Conservation (phyloP, 2,329 filamentous ascomycete genomes). For the Penicillium sp. region DNA sequence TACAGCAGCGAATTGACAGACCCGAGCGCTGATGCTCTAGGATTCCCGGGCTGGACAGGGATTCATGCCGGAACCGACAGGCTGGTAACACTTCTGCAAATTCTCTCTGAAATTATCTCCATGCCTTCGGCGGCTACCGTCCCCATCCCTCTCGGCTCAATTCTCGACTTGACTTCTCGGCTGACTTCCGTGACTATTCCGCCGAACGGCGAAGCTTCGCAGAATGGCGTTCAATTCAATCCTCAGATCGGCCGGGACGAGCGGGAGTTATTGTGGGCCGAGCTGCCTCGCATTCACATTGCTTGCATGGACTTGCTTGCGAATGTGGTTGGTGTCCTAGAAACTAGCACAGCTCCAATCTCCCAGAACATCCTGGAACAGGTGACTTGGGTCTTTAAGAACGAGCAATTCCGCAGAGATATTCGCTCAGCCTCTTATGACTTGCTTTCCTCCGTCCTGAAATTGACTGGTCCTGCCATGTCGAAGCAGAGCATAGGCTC, state of each 20-base stretch:
- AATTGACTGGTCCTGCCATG: slow-evolving; percentile 66
- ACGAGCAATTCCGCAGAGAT: slow-evolving; percentile 53
- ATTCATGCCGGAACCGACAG: slow-evolving; percentile 74
- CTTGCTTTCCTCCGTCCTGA: slow-evolving; percentile 62
- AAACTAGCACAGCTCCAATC: slow-evolving; percentile 61
- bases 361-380: slow-evolving; percentile 71
- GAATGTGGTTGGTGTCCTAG: slow-evolving; percentile 62
- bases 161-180: slow-evolving; percentile 71
- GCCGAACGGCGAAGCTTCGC: slow-evolving; percentile 45
- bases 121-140: slow-evolving; percentile 68
- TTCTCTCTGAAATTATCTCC: slow-evolving; percentile 66
- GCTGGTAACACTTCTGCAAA: slow-evolving; percentile 65
- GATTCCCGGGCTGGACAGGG: slow-evolving; percentile 72
- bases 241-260: slow-evolving; percentile 77
- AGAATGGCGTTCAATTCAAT: slow-evolving; percentile 64
- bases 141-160: slow-evolving; percentile 65
- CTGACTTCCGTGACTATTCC: slow-evolving; percentile 67
- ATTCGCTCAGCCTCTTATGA: slow-evolving; percentile 66
- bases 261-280: slow-evolving; percentile 74
- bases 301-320: slow-evolving; percentile 68
- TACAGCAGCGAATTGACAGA: slow-evolving; percentile 44
- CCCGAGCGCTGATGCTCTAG: slow-evolving; percentile 47
- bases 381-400: slow-evolving; percentile 68
- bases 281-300: slow-evolving; percentile 74
- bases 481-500: slow-evolving; percentile 67